Evolutionary conservation across 1,139 yeast species (phyloP).

Genomic region (Geotrichum citri-aurantii): DNA sequence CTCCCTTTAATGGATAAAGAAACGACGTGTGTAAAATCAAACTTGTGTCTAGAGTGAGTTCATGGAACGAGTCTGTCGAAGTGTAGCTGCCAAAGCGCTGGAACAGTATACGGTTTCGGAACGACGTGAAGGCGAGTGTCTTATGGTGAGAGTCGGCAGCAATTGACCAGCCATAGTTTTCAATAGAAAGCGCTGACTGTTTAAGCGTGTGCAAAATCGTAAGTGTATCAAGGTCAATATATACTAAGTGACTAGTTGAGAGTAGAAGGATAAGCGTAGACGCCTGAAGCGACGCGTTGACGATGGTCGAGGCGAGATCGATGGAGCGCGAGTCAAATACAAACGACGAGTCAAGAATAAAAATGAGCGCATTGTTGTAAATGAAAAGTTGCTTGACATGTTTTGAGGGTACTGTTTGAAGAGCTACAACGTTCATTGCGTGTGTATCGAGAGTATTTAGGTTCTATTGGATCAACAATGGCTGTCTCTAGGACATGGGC

Average conservation of each 20-base stretch:
- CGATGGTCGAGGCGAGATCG: neutral
- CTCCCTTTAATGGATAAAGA: slow-evolving; percentile 8
- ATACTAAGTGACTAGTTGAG: neutral
- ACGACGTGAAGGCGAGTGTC: slow-evolving; percentile 6
- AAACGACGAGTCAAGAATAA: neutral
- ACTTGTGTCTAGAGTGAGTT: neutral
- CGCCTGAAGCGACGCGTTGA: neutral
- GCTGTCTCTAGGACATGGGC: neutral
- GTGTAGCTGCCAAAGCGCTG: neutral
- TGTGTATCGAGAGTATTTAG: neutral
- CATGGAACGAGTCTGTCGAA: slow-evolving; percentile 2
- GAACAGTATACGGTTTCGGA: slow-evolving; percentile 5
- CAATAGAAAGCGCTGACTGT: neutral
- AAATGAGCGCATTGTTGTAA: neutral
- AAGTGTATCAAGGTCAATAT: neutral
- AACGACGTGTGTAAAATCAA: slow-evolving; percentile 3
- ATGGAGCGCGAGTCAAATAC: neutral
- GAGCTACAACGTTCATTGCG: neutral
- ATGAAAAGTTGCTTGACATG: neutral
- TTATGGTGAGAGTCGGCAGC: slow-evolving; percentile 2
- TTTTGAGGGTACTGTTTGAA: neutral
- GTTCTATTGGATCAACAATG: neutral
- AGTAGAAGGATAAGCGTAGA: neutral
- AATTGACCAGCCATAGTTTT: slow-evolving; percentile 6
- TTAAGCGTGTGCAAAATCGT: neutral